phyloP scores from a whole-genome alignment of 257 asterid species.

The Salvia miltiorrhiza region DNA sequence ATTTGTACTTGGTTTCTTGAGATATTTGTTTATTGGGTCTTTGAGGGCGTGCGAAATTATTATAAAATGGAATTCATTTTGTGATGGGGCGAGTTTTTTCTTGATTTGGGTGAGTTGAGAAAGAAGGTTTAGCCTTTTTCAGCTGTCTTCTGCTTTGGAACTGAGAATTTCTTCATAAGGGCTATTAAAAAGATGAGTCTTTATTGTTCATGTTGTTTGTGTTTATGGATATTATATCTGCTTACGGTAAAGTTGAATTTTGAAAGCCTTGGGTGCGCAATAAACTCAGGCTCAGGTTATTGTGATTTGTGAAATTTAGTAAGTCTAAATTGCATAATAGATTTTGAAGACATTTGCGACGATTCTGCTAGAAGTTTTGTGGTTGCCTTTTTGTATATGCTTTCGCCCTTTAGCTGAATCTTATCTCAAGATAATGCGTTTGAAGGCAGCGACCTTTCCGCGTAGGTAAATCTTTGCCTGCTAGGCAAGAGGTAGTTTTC shows the following conservation, averaged over 20 bases:
- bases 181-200: neutral
- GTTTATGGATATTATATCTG: neutral
- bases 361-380: neutral
- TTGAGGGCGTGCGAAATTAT: neutral
- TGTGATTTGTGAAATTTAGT: neutral
- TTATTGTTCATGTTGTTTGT: neutral
- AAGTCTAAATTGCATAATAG: neutral
- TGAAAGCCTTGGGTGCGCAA: neutral
- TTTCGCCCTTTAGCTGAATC: neutral
- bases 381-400: neutral
- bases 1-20: neutral
- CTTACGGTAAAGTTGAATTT: neutral
- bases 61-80: neutral
- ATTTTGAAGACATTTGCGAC: neutral
- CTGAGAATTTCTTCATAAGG: neutral
- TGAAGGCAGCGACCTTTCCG: neutral
- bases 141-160: neutral
- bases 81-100: neutral
- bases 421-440: neutral
- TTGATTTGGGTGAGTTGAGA: neutral
- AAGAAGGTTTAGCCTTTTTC: neutral
- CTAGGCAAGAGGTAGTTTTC: no score
- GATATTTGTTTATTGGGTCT: neutral
- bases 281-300: neutral
- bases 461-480: no score